Conservation (phyloP, 139 green algal species). For the Picochlorum sp. region DNA sequence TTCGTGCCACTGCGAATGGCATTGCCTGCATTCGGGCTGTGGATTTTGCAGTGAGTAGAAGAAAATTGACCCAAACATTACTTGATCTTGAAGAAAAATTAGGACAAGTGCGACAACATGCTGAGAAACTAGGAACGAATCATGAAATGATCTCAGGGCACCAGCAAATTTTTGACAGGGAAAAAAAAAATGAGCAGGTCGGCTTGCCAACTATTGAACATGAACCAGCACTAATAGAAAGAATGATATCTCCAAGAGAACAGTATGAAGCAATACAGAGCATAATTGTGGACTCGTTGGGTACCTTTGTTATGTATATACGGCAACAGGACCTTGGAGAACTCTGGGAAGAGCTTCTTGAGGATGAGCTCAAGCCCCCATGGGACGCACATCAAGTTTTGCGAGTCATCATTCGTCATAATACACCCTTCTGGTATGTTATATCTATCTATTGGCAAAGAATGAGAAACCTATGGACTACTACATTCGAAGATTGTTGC, state of each 20-base stretch:
- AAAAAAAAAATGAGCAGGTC: too few species aligned
- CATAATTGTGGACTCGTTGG: neutral
- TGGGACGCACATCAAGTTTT: constrained; percentile 10
- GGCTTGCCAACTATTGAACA: too few species aligned
- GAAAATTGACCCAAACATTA: neutral
- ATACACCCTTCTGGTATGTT: constrained; percentile 4
- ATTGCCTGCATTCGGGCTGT: neutral
- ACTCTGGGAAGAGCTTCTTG: constrained; percentile 9
- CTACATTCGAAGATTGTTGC: neutral
- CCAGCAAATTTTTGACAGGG: too few species aligned
- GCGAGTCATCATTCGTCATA: neutral
- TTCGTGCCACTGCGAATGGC: constrained; percentile 5
- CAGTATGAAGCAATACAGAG: too few species aligned
- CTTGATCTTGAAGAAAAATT: neutral
- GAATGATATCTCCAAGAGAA: too few species aligned
- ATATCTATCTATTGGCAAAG: neutral
- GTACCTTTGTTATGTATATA: constrained; percentile 14
- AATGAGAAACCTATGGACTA: neutral
- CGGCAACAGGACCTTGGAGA: constrained; percentile 23
- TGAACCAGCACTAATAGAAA: too few species aligned
- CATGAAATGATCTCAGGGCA: too few species aligned
- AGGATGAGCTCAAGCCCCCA: constrained; percentile 5
- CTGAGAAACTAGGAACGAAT: too few species aligned
- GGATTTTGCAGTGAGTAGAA: neutral
- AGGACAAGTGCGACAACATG: too few species aligned